Conservation (phyloP, 768 basidiomycete genomes). For the Boletellus sp. region DNA sequence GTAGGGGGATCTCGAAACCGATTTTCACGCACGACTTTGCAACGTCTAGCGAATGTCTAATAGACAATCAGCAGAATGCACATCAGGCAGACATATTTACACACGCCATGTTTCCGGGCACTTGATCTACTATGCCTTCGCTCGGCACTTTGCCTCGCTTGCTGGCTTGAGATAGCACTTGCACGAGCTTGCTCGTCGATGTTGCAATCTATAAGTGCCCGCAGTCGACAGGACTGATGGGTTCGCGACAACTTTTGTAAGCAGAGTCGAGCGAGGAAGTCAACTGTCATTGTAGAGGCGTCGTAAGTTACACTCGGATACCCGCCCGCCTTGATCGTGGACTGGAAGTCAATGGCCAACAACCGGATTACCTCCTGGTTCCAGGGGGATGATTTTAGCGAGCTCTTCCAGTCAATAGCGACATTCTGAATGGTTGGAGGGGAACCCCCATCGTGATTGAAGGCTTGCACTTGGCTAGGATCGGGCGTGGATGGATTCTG, state of each 20-base stretch:
- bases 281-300: not conserved
- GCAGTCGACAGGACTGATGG: not conserved
- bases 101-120: not conserved
- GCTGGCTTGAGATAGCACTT: not conserved
- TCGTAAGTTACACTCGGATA: not conserved
- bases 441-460: not conserved
- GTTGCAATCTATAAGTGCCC: not conserved
- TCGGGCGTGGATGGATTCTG: not conserved
- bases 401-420: not conserved
- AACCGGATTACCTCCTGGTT: not conserved
- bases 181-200: not conserved
- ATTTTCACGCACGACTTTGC: not conserved
- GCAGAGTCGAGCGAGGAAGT: not conserved
- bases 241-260: not conserved
- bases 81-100: not conserved
- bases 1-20: not conserved
- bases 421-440: not conserved
- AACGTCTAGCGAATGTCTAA: not conserved
- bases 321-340: not conserved
- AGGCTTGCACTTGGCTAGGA: not conserved
- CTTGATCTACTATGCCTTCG: not conserved
- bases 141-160: not conserved
- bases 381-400: not conserved
- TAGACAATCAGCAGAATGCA: not conserved
- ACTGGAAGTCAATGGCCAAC: not conserved